Evolutionary conservation across 495 filamentous ascomycete genomes (phyloP), one percentile per base, ranked within the genome.

Genomic region (Halenospora varia): DNA sequence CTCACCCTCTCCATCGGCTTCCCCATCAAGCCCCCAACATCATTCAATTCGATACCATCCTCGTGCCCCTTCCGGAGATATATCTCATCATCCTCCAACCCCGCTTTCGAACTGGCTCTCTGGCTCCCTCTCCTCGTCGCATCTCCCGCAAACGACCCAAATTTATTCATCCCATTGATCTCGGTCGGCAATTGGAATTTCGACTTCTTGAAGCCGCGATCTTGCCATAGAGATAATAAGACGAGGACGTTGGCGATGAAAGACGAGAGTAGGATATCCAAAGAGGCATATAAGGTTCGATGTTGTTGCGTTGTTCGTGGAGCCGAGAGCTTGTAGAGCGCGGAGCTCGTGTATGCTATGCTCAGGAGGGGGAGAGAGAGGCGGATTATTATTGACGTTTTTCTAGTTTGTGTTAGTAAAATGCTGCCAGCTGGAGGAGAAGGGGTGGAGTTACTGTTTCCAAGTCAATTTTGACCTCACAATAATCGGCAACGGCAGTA

Each of bases 401-500:
- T 63, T 17, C 64, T 63, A 15, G 1, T 52, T 44, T n/a, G 4
- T 49, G 13, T 19, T 39, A 24, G 42, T n/a, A n/a, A n/a, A n/a
- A n/a, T n/a, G n/a, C n/a, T n/a, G n/a, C n/a, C n/a, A n/a, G n/a
- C n/a, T n/a, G n/a, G n/a, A n/a, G n/a, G n/a, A 17, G 1, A 44
- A 23, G 45, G 44, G 18, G 35, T 56, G 79, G 56, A 81, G 44
- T 75, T 79, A 80, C 80, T 83, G 71, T 70, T 75, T 88, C 39
- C 80, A 62, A 0, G 75, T 67, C 82, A 96, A 88, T 10, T 80
- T 70, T 22, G 86, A 87, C 51, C 78, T 77, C 41, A 95, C 62
- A 50, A 97, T 87, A 53, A 96, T 86, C 0, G 92, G 89, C 18
- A 97, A 84, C 0, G 94, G 94, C 61, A 96, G 94, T 51, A 85